These are phyloP conservation scores for Fusarium guadeloupense DNA, from an alignment of 2,329 filamentous ascomycete species.

Conservation along the genomic window DNA sequence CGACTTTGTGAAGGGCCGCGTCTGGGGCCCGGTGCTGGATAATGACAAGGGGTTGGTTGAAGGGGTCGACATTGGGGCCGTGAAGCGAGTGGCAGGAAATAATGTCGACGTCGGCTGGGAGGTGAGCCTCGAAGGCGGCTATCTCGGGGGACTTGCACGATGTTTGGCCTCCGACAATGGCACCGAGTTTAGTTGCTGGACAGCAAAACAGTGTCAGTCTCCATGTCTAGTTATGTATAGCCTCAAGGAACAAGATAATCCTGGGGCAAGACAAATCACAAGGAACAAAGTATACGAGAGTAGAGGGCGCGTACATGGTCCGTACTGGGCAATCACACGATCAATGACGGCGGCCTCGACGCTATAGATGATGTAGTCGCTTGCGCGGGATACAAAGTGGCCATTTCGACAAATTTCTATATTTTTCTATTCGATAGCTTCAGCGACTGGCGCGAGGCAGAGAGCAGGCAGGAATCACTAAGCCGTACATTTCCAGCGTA, in stretches of 20 bases:
- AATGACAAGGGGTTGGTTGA: slow-evolving; percentile 88
- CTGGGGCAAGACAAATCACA: slow-evolving; percentile 20
- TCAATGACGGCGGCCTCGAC: slow-evolving; percentile 94
- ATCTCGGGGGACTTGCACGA: slow-evolving; percentile 99
- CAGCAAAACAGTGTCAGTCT: slow-evolving; percentile 17
- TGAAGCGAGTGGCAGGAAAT: slow-evolving; percentile 97
- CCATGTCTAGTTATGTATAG: neutral
- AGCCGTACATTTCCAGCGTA: slow-evolving; percentile 84
- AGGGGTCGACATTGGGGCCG: slow-evolving; percentile 87
- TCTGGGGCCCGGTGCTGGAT: slow-evolving; percentile 92
- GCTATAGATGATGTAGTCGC: slow-evolving; percentile 99
- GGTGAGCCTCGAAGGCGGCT: slow-evolving; percentile 86
- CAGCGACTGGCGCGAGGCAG: slow-evolving; percentile 53
- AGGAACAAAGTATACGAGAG: slow-evolving; percentile 8
- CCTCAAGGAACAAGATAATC: neutral
- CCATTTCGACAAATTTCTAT: slow-evolving; percentile 93
- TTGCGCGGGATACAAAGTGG: slow-evolving; percentile 92
- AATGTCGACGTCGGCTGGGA: slow-evolving; percentile 90
- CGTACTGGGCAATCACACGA: slow-evolving; percentile 85
- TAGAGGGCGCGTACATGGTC: slow-evolving; percentile 74
- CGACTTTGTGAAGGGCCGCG: slow-evolving; percentile 78
- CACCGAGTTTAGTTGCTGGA: slow-evolving; percentile 89
- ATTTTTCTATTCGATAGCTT: slow-evolving; percentile 68
- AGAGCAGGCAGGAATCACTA: slow-evolving; percentile 34
- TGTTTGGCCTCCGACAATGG: slow-evolving; percentile 96